Evolutionary conservation across 148 eudicot species (phyloP), one percentile per base, ranked within the genome.

Genomic region (Bassia scoparia): DNA sequence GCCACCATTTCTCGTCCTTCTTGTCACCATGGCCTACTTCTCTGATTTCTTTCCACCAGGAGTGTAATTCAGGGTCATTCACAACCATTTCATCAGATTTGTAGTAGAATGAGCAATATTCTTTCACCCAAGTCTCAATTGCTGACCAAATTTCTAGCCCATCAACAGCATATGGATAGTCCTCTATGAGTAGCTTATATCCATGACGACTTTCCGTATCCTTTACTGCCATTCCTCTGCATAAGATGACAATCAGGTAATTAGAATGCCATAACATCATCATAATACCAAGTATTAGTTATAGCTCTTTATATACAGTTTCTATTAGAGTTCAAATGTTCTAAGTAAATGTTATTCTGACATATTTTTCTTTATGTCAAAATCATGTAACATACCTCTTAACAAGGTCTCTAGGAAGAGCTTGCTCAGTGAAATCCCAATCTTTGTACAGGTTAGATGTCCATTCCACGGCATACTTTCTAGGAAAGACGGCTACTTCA

Each of bases 121-220:
- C 86, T 21, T 72, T 79, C 21, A 92, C 97, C 97, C 93, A 92
- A 43, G 80, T 52, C 73, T 87, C 83, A 44, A 90, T 92, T 44
- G 96, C 89, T 9, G 77, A 82, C 97, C 96, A 90, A 23, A 92
- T 86, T 60, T 90, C 89, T 1, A 92, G 89, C 15, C 93, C 97
- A 69, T 90, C 97, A 6, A 92, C 96, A 15, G 97, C 97, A 70
- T 74, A 92, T 6, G 97, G 96, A 74, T 92, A 92, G 78, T 92
- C 97, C 76, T 86, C 81, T 7, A 92, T 83, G 10, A 88, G 80
- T 29, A 92, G 77, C 17, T 87, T 83, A 15, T 81, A 67, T 6
- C 96, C 91, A 66, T 87, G 84, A 7, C 80, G 87, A 26, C 84
- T 78, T 31, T 72, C 67, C 0, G 87, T 30, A 83, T 92, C 97